A percentile compares a stretch with the other conserved stretches of the same genome.
Evolutionary conservation across 2,329 filamentous ascomycete genomes (phyloP).

Genomic region (Trichophaea hybrida): DNA sequence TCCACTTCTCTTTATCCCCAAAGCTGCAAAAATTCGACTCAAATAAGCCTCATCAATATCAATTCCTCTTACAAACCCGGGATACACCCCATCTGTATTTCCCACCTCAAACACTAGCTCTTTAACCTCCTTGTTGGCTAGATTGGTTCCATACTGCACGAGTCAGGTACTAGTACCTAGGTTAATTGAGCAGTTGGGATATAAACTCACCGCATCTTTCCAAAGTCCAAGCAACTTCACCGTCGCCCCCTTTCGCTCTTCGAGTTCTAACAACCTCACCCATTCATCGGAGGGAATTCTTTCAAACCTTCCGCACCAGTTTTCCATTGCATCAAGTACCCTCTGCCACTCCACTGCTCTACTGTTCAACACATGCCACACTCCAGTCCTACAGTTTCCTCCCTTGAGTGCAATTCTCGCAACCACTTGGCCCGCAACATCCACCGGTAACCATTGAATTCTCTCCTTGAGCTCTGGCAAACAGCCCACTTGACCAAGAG

Average conservation of each 20-base stretch:
- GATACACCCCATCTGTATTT: not conserved
- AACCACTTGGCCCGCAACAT: constrained; percentile 34
- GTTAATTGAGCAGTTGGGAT: constrained; percentile 23
- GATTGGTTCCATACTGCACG: not conserved
- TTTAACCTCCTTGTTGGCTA: not conserved
- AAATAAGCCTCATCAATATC: not conserved
- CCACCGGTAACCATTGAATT: constrained; percentile 37
- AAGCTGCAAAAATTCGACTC: not conserved
- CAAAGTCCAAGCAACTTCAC: constrained; percentile 36
- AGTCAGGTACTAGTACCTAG: not conserved
- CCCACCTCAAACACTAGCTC: not conserved
- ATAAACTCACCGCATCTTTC: constrained; percentile 32
- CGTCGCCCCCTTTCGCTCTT: not conserved
- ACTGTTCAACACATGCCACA: constrained; percentile 27
- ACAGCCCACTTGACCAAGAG: constrained; percentile 31
- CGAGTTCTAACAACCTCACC: constrained; percentile 7
- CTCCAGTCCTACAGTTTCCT: constrained; percentile 29
- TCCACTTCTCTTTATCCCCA: not conserved
- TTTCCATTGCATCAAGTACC: constrained; percentile 9
- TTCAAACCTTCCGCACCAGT: not conserved
- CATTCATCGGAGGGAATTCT: constrained; percentile 2
- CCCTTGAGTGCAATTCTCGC: constrained; percentile 33
- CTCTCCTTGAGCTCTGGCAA: constrained; percentile 32
- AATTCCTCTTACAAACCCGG: not conserved
- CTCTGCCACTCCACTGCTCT: constrained; percentile 7